Evolutionary conservation across 768 basidiomycete genomes (phyloP).

Genomic region (Amanita polypyramis): DNA sequence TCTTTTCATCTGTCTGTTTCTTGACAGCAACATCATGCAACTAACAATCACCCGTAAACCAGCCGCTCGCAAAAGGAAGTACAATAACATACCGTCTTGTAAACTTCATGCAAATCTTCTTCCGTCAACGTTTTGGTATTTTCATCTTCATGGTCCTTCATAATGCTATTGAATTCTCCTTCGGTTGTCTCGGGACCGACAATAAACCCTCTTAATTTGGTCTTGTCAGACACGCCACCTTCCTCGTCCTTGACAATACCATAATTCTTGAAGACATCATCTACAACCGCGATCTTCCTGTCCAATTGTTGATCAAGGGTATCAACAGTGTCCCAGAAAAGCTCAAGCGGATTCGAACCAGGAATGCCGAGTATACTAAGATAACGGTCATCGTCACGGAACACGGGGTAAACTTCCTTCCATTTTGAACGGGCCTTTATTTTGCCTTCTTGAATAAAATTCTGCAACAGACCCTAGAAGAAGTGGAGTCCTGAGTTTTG

Average conservation of each 20-base stretch:
- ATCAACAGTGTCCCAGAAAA: conserved; percentile 94
- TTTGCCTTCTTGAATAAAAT: conserved; percentile 52
- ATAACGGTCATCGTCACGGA: conserved; percentile 78
- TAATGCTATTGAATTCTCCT: conserved; percentile 47
- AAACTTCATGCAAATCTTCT: conserved; percentile 49
- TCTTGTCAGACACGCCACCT: conserved; percentile 11
- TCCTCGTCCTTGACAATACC: conserved; percentile 26
- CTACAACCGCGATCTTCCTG: conserved; percentile 59
- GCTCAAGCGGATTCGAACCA: conserved; percentile 89
- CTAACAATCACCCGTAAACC: conserved; percentile 27
- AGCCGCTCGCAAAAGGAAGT: conserved; percentile 1
- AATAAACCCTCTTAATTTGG: conserved; percentile 24
- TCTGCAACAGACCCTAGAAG: conserved; percentile 57
- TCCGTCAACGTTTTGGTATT: conserved; percentile 34
- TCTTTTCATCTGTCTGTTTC: conserved; percentile 78
- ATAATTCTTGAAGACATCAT: conserved; percentile 44
- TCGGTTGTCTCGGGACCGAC: conserved; percentile 50
- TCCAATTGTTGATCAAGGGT: conserved; percentile 79
- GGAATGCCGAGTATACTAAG: conserved; percentile 81
- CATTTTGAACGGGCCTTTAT: conserved; percentile 83
- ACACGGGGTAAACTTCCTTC: conserved; percentile 76
- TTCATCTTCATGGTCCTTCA: conserved; percentile 48
- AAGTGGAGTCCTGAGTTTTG: not conserved
- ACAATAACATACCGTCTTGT: conserved; percentile 41
- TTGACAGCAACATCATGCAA: conserved; percentile 60